Conservation (phyloP, 2,329 filamentous ascomycete species). For the Graphilbum ipis-grandicollis region DNA sequence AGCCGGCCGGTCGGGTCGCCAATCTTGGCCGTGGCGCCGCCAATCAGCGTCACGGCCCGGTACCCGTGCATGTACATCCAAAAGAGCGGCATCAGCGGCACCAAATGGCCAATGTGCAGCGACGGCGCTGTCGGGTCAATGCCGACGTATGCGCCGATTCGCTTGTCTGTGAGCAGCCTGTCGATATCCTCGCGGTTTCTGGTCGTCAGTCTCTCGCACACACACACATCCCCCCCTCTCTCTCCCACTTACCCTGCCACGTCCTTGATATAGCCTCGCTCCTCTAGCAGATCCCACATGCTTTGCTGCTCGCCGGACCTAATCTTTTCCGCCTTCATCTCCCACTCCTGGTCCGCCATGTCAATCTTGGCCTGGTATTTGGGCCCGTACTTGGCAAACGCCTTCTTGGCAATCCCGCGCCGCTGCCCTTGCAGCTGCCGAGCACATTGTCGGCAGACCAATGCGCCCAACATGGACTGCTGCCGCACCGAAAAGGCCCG, state of each 20-base stretch:
- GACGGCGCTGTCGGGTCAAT: constrained; percentile 70
- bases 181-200: constrained; percentile 36
- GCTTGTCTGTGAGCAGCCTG: constrained; percentile 43
- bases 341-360: constrained; percentile 28
- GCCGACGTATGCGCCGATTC: constrained; percentile 62
- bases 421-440: constrained; percentile 2
- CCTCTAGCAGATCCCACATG: constrained; percentile 48
- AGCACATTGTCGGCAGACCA: constrained; percentile 7
- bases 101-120: constrained; percentile 62
- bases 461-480: constrained; percentile 2
- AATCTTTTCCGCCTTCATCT: constrained; percentile 27
- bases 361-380: constrained; percentile 26
- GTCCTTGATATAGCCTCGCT: constrained; percentile 58
- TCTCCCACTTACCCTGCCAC: constrained; percentile 45
- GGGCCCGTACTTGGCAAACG: constrained; percentile 9
- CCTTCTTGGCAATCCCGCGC: constrained; percentile 6
- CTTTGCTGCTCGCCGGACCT: constrained; percentile 28
- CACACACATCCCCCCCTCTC: background rate
- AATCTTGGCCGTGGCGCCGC: constrained; percentile 59
- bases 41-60: constrained; percentile 47
- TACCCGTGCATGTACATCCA: constrained; percentile 70
- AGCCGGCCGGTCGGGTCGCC: constrained; percentile 63
- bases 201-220: background rate
- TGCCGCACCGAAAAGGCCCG: background rate
- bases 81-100: constrained; percentile 69